phyloP scores from a whole-genome alignment of 139 green algal species.

The Auxenochlorella pyrenoidosa region DNA sequence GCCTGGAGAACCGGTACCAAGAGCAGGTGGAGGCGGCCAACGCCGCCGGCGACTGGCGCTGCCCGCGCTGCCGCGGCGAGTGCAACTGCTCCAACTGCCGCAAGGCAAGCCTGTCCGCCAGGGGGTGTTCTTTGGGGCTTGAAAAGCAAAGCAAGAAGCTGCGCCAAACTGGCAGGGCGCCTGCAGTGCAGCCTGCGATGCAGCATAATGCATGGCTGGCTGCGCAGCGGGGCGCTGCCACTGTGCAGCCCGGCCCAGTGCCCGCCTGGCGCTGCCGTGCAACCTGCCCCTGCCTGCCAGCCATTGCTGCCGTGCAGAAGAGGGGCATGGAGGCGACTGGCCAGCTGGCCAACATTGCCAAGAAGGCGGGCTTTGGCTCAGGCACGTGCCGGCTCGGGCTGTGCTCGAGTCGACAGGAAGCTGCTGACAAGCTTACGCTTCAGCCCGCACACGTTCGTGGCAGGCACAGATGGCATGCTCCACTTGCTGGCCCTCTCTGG shows the following conservation, averaged over 20 bases:
- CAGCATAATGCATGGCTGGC: background rate
- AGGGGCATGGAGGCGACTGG: slow-evolving; percentile 60
- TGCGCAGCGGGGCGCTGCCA: background rate
- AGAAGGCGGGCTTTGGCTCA: slow-evolving; percentile 56
- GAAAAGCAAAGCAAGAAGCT: no score
- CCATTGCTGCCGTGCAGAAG: slow-evolving; percentile 41
- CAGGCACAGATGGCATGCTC: no score
- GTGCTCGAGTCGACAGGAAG: background rate
- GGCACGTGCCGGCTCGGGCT: background rate
- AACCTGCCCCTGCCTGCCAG: background rate
- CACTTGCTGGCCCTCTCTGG: no score
- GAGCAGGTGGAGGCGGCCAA: slow-evolving; percentile 46
- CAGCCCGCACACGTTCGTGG: no score
- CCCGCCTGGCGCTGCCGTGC: no score
- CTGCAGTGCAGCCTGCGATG: background rate
- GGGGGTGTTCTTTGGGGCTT: no score
- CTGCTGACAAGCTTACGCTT: no score
- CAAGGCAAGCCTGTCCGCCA: slow-evolving; percentile 47
- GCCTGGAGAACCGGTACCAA: slow-evolving; percentile 64
- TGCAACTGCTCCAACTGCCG: slow-evolving; percentile 75
- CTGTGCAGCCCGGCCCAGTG: background rate
- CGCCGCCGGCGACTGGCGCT: slow-evolving; percentile 45
- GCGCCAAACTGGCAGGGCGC: no score
- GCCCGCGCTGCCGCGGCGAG: slow-evolving; percentile 53
- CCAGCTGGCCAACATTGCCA: slow-evolving; percentile 55